phyloP scores from a whole-genome alignment of 345 rosid species.

The Excoecaria agallocha region DNA sequence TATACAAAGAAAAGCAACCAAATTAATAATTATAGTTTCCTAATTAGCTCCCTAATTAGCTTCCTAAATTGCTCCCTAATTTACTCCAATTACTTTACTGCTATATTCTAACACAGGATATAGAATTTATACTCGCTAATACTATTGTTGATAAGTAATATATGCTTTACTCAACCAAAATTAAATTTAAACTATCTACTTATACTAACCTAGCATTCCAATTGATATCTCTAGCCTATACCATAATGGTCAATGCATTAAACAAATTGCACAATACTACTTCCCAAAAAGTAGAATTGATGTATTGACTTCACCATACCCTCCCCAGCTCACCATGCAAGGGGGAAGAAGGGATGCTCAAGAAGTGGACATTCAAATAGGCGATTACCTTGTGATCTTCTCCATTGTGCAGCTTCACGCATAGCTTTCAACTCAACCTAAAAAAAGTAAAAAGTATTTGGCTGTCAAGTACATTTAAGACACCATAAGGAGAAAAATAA shows the following conservation, averaged over 20 bases:
- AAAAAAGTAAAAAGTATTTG: background rate
- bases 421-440: slow-evolving; percentile 78
- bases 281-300: no score
- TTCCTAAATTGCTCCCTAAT: no score
- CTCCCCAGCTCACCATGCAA: background rate
- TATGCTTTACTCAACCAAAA: background rate
- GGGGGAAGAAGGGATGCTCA: no score
- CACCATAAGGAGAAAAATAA: slow-evolving; percentile 3
- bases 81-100: no score
- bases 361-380: background rate
- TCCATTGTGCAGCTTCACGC: slow-evolving; percentile 95
- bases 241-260: background rate
- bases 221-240: background rate
- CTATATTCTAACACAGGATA: no score
- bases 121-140: background rate
- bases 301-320: background rate
- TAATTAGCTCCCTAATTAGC: no score
- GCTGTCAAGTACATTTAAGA: slow-evolving; percentile 11
- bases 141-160: background rate
- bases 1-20: no score
- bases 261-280: background rate
- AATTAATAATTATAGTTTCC: no score
- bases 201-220: background rate
- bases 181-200: background rate
- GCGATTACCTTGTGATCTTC: slow-evolving; percentile 68